phyloP scores from a whole-genome alignment of 2,329 filamentous ascomycete species.

The Penicillium decumbens region DNA sequence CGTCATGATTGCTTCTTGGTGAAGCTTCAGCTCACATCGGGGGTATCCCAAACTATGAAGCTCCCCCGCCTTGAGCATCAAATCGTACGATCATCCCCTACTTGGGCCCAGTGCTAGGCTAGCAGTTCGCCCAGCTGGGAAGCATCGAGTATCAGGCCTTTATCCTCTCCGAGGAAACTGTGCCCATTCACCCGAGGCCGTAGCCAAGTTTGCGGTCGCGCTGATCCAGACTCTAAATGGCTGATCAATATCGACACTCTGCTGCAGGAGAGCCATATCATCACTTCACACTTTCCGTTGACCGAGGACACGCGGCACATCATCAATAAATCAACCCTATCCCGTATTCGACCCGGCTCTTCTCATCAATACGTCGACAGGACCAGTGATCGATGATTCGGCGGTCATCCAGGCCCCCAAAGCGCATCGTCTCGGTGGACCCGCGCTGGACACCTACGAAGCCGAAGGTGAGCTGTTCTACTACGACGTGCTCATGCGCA shows the following conservation, averaged over 20 bases:
- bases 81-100: constrained; percentile 59
- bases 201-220: constrained; percentile 66
- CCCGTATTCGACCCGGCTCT: constrained; percentile 56
- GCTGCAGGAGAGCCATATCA: constrained; percentile 54
- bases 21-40: not conserved
- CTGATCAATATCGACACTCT: constrained; percentile 54
- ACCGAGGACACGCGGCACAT: constrained; percentile 57
- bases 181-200: constrained; percentile 61
- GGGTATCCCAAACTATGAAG: constrained; percentile 42
- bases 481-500: constrained; percentile 59
- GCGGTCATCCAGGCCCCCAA: constrained; percentile 60
- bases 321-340: constrained; percentile 53
- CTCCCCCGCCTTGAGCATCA: constrained; percentile 61
- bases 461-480: constrained; percentile 59
- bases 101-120: constrained; percentile 42
- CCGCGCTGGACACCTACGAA: constrained; percentile 67
- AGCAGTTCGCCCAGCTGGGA: constrained; percentile 34
- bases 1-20: constrained; percentile 6
- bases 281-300: constrained; percentile 64
- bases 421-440: constrained; percentile 54
- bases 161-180: constrained; percentile 54
- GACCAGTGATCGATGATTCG: constrained; percentile 58
- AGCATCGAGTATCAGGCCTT: constrained; percentile 57
- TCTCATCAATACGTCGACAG: constrained; percentile 63
- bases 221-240: constrained; percentile 64